phyloP scores from a whole-genome alignment of 1,139 yeast genomes.

The Saccharomyces hybrid region DNA sequence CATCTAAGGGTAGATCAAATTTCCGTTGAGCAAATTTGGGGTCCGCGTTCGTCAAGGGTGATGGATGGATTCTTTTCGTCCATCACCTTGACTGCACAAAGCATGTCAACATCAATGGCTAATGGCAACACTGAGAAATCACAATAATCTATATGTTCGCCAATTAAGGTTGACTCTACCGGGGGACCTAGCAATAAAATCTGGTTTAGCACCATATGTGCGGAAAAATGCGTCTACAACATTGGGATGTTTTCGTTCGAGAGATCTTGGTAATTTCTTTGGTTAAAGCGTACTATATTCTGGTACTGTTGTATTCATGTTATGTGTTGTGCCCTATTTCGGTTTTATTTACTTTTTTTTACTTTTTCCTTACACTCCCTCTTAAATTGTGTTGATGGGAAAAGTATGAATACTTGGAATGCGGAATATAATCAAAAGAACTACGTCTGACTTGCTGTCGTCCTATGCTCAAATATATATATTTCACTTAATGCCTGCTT shows the following conservation, averaged over 20 bases:
- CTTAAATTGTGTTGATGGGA: background rate
- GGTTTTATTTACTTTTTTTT: background rate
- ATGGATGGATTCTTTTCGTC: constrained; percentile 31
- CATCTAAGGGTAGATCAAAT: constrained; percentile 40
- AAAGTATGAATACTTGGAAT: background rate
- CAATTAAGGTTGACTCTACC: constrained; percentile 71
- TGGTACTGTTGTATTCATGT: constrained; percentile 8
- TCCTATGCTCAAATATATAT: background rate
- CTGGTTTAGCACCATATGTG: constrained; percentile 17
- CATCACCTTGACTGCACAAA: constrained; percentile 43
- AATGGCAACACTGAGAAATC: constrained; percentile 66
- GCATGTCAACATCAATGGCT: constrained; percentile 62
- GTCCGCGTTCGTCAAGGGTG: constrained; percentile 42
- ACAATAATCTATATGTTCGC: constrained; percentile 69
- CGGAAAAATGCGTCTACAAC: constrained; percentile 13
- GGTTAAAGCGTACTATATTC: constrained; percentile 9
- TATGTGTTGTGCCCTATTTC: background rate
- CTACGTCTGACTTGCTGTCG: background rate
- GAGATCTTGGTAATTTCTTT: constrained; percentile 11
- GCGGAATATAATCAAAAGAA: background rate
- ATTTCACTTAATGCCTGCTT: background rate
- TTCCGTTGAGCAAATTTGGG: constrained; percentile 36
- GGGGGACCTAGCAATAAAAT: constrained; percentile 54
- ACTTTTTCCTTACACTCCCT: background rate
- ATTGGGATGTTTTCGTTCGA: constrained; percentile 12